Conservation (phyloP, 768 basidiomycete species). For the Serendipita sp. region DNA sequence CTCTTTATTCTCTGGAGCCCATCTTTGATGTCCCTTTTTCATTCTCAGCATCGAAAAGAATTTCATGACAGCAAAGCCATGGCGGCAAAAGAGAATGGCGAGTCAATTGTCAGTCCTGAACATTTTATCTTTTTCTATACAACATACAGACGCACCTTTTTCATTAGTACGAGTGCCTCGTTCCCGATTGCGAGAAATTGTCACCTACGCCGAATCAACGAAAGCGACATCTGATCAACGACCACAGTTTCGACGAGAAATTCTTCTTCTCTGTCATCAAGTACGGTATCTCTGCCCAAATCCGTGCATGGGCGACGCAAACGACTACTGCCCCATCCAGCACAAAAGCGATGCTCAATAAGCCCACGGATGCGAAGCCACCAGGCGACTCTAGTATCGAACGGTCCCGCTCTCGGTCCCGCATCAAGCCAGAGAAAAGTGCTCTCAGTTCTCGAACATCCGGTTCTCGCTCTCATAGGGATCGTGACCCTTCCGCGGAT, state of each 20-base stretch:
- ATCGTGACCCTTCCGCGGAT: not conserved
- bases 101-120: not conserved
- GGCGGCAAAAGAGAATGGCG: not conserved
- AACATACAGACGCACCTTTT: not conserved
- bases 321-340: not conserved
- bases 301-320: not conserved
- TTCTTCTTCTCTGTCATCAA: constrained; percentile 2
- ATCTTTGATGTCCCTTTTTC: too few species aligned
- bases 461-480: not conserved
- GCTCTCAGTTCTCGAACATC: not conserved
- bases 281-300: not conserved
- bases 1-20: not conserved
- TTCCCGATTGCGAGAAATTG: not conserved
- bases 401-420: not conserved
- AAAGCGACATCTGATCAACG: not conserved
- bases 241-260: not conserved
- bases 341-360: not conserved
- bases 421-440: not conserved
- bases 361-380: not conserved
- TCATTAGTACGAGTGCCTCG: not conserved
- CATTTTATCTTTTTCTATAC: not conserved
- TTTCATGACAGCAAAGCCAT: not conserved
- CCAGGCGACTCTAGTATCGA: not conserved
- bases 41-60: not conserved
- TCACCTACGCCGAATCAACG: not conserved